Evolutionary conservation across 257 asterid genomes (phyloP), one percentile per base, ranked within the genome.

Genomic region (Solanum bulbocastanum): DNA sequence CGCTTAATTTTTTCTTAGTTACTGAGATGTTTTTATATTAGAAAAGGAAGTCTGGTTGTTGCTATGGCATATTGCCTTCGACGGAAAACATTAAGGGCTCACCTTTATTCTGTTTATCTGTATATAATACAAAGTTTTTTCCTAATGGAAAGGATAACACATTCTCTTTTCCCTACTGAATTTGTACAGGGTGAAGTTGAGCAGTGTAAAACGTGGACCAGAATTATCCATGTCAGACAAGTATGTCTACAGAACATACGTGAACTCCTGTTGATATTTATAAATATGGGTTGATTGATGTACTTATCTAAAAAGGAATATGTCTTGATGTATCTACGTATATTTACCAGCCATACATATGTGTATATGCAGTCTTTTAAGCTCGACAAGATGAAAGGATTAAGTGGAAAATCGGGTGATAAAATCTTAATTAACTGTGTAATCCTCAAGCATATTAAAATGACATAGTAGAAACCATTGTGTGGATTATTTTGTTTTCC

Each of bases 171-270:
- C 18, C 32, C 44, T 52, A 12, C 33, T 85, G 83, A 79, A 84
- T 18, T 87, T 86, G 74, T 93, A 90, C 94, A 97, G 99, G 96
- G 98, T 84, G 58, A 91, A 89, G 79, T 39, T 89, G 76, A 85
- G 72, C 25, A 92, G 89, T 75, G 84, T 91, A 75, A 95, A 93
- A 83, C 95, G 93, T 62, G 95, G 94, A 62, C 96, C 93, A 27
- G 96, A 96, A 82, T 87, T 97, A 88, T 89, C 96, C 65, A 76
- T 91, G 87, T 88, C 93, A 46, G 98, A 94, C 68, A 97, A 92
- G 99, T 97, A 95, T 62, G 96, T 88, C 85, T 81, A 86, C 25
- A 73, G 9, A 85, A 46, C 22, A 76, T 33, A 32, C 20, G 6
- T 32, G 68, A 46, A 46, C 36, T 82, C 86, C 71, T 82, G 86